Base-by-base conservation (phyloP, 2,329 filamentous ascomycete genomes). In the Xylaria sp. region DNA sequence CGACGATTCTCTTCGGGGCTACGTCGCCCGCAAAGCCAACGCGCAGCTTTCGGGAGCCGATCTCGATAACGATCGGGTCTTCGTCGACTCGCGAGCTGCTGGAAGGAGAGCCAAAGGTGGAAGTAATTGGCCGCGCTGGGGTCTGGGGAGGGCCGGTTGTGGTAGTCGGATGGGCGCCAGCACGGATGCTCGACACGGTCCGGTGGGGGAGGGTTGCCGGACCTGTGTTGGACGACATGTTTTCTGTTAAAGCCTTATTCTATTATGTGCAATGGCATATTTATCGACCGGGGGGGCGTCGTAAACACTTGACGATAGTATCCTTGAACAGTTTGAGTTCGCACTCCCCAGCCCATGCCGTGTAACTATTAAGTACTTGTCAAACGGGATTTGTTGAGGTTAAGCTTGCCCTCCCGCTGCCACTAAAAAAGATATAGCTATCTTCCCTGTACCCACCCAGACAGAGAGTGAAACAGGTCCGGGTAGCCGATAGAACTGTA, bases 11-110 rank as follows among this genome's bases (percentile, higher is more conserved):
- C 78, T 95, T 97, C 73, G 94, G 94, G 3, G 85, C 81, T 51
- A 90, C 87, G 79, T 97, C 94, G 60, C 94, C 94, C 6, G 94
- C 93, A 77, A 97, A 96, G 0, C 96, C 96, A 10, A 92, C 90
- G 53, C 92, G 89, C 31, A 98, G 80, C 79, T 89, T 91, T 26
- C 95, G 88, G 10, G 92, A 88, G 0, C 94, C 94, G 42, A 98
- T 79, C 78, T 98, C 94, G 60, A 97, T 84, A 49, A 99, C 87
- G 5, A 97, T 81, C 6, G 91, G 85, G 73, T 97, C 96, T 76
- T 99, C 96, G 75, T 97, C 94, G 75, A 90, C 83, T 75, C 90
- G 84, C 73, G 92, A 79, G 75, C 89, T 81, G 40, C 89, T 80
- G 68, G 89, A 87, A 72, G 89, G 83, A 54, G 87, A 87, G 72